phyloP scores from a whole-genome alignment of 106 monocot species.

The Apostasia shenzhenica region DNA sequence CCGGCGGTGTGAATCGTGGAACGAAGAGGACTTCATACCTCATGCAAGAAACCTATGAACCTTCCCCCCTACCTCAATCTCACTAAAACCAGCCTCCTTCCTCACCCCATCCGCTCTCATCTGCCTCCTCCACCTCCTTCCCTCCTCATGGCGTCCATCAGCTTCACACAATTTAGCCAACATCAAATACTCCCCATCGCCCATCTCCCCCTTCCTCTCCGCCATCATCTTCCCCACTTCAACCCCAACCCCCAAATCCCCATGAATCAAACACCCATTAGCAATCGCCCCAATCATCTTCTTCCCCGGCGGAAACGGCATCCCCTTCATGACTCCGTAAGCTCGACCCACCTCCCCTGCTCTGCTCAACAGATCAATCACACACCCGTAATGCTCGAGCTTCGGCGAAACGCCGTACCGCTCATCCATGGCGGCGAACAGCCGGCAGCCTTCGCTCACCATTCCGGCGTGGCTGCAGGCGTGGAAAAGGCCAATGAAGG shows the following conservation, averaged over 20 bases:
- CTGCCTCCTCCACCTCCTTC: conserved; percentile 29
- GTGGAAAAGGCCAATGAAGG: conserved; percentile 43
- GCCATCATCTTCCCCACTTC: conserved; percentile 27
- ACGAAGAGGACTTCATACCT: background rate
- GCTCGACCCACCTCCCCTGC: conserved; percentile 43
- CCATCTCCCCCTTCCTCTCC: conserved; percentile 31
- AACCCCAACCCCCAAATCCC: conserved; percentile 29
- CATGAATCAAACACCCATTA: conserved; percentile 30
- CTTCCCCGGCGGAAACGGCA: conserved; percentile 30
- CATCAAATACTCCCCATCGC: conserved; percentile 49
- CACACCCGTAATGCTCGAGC: conserved; percentile 46
- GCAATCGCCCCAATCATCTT: conserved; percentile 42
- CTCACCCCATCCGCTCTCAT: conserved; percentile 51
- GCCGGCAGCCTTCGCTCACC: conserved; percentile 26
- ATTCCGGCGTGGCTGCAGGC: conserved; percentile 59
- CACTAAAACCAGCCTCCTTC: conserved; percentile 13
- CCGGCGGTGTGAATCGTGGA: too few species aligned
- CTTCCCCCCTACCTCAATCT: background rate
- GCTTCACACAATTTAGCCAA: conserved; percentile 39
- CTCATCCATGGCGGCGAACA: conserved; percentile 30
- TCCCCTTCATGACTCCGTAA: conserved; percentile 24
- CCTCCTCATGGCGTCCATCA: conserved; percentile 35
- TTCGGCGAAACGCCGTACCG: conserved; percentile 23
- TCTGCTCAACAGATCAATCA: conserved; percentile 48
- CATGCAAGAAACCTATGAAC: background rate